Conservation (phyloP, 2,329 filamentous ascomycete species). For the Fusarium sp. region DNA sequence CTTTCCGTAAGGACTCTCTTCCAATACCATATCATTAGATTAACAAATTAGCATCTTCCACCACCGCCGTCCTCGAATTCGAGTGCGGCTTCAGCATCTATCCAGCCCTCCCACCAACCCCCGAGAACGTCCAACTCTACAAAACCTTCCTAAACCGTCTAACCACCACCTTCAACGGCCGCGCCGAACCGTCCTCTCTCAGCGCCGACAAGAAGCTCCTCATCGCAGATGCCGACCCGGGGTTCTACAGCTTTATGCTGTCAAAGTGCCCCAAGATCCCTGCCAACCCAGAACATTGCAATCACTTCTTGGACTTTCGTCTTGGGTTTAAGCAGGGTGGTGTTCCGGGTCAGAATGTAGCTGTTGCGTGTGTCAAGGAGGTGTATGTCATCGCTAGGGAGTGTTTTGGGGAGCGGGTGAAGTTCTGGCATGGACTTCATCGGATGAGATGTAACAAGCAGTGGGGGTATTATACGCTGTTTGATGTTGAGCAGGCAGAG, state of each 20-base stretch:
- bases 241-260: conserved; percentile 6
- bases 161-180: neutral
- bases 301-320: conserved; percentile 1
- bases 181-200: neutral
- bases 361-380: neutral
- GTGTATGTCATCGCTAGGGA: neutral
- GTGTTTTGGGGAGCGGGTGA: neutral
- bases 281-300: neutral
- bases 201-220: neutral
- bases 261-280: conserved; percentile 1
- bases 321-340: neutral
- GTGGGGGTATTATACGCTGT: neutral
- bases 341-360: neutral
- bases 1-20: too few relatives aligned
- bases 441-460: neutral
- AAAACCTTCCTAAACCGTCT: neutral
- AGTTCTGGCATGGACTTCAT: conserved; percentile 3
- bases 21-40: too few relatives aligned
- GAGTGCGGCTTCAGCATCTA: conserved; percentile 13
- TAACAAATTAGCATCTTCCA: neutral
- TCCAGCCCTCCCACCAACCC: neutral
- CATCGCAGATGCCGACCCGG: neutral
- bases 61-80: neutral
- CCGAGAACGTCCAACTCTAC: neutral
- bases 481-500: neutral